Conservation (phyloP, 257 asterid species). For the Scutellaria minor region DNA sequence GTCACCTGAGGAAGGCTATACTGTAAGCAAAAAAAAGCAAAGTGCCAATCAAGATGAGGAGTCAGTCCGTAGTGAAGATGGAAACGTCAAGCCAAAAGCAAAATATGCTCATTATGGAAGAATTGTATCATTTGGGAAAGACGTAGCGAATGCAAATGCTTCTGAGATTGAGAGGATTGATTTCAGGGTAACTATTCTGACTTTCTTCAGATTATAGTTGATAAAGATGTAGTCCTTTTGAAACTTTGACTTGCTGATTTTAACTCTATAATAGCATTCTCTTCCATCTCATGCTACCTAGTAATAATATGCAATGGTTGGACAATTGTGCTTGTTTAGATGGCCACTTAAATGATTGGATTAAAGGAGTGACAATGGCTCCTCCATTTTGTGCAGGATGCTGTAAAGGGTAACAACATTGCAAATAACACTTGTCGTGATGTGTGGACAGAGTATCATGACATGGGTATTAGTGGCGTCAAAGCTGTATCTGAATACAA, state of each 20-base stretch:
- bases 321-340: background rate
- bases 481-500: conserved; percentile 79
- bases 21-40: conserved; percentile 53
- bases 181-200: conserved; percentile 63
- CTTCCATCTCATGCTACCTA: conserved; percentile 20
- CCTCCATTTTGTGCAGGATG: conserved; percentile 59
- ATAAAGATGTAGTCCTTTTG: background rate
- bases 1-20: conserved; percentile 80
- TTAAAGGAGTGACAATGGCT: background rate
- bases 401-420: conserved; percentile 75
- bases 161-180: conserved; percentile 74
- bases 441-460: conserved; percentile 94
- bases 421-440: conserved; percentile 68
- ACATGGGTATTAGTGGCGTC: conserved; percentile 77
- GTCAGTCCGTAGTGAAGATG: conserved; percentile 43
- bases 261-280: background rate
- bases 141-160: conserved; percentile 56
- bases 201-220: conserved; percentile 6
- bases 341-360: background rate
- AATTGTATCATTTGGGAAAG: conserved; percentile 80
- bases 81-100: conserved; percentile 36
- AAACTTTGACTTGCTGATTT: conserved; percentile 16
- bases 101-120: conserved; percentile 65
- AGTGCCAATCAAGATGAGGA: conserved; percentile 41
- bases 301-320: background rate